Evolutionary conservation across 73 alveolate species (phyloP).

Genomic region (Tetrahymena borealis): DNA sequence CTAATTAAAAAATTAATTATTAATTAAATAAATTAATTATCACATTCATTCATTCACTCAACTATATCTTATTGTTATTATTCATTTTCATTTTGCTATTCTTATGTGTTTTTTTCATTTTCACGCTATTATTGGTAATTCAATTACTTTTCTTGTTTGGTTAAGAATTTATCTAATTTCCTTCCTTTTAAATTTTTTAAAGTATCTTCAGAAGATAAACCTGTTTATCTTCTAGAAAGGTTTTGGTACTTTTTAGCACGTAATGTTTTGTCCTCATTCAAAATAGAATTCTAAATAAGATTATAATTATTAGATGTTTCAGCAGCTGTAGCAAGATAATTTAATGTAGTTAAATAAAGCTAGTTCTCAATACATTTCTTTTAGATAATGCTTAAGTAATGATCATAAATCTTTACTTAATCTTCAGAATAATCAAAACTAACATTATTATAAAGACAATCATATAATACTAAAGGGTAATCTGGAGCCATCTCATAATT

Average conservation of each 20-base stretch:
- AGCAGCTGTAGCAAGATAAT: neutral
- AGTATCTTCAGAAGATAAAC: neutral
- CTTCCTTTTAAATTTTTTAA: neutral
- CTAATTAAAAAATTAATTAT: too few species aligned
- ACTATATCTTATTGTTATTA: neutral
- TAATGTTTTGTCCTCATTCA: neutral
- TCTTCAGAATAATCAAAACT: neutral
- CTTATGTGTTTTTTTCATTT: neutral
- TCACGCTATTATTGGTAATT: neutral
- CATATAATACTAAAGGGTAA: conserved; percentile 29
- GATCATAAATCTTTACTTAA: neutral
- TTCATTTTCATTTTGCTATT: neutral
- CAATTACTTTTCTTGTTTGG: neutral
- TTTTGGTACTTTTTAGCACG: neutral
- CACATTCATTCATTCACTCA: neutral
- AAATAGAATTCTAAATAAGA: neutral
- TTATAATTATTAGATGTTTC: neutral
- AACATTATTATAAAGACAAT: conserved; percentile 10
- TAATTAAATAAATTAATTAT: too few species aligned
- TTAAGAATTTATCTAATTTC: neutral
- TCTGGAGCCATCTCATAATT: conserved; percentile 44
- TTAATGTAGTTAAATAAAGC: neutral
- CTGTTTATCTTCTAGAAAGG: neutral
- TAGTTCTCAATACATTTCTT: neutral
- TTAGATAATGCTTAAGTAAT: neutral